Percentiles rank a stretch among this genome's conserved stretches.
Evolutionary conservation across 208 protist genomes (phyloP).

Genomic region (Acanthamoeba sp.): DNA sequence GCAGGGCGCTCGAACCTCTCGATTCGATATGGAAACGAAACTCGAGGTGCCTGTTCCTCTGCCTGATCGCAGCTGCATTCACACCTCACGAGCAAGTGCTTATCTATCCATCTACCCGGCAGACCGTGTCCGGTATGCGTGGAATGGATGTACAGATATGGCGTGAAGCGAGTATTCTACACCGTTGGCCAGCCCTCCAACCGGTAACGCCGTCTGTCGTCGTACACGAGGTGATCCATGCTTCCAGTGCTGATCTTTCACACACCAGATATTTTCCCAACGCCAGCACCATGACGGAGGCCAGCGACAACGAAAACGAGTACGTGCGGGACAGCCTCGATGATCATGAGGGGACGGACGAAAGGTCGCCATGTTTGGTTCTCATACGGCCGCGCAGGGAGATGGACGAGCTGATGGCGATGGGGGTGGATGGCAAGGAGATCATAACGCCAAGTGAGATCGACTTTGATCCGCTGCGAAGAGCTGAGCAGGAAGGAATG

Average conservation of each 20-base stretch:
- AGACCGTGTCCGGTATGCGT: slow-evolving; percentile 69
- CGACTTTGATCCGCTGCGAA: neutral
- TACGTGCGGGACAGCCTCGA: neutral
- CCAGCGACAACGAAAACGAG: slow-evolving; percentile 38
- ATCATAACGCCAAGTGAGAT: neutral
- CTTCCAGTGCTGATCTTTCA: too few relatives aligned
- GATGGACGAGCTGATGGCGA: slow-evolving; percentile 33
- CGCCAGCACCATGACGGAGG: neutral
- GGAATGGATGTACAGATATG: slow-evolving; percentile 56
- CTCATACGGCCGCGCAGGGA: neutral
- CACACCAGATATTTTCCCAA: slow-evolving; percentile 1
- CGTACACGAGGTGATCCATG: too few relatives aligned
- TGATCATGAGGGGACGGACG: neutral
- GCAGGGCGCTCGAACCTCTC: slow-evolving; percentile 18
- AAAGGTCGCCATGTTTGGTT: too few relatives aligned
- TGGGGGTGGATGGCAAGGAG: slow-evolving; percentile 45
- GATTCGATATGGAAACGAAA: slow-evolving; percentile 65
- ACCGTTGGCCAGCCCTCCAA: slow-evolving; percentile 32
- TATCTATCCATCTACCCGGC: neutral
- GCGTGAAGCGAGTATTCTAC: slow-evolving; percentile 60
- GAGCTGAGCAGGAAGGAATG: neutral
- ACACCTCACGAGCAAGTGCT: neutral
- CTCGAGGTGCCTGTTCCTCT: slow-evolving; percentile 1
- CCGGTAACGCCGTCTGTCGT: too few relatives aligned
- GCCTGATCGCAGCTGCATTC: neutral